Evolutionary conservation across 768 basidiomycete species (phyloP).

Genomic region (Mycena galopus): DNA sequence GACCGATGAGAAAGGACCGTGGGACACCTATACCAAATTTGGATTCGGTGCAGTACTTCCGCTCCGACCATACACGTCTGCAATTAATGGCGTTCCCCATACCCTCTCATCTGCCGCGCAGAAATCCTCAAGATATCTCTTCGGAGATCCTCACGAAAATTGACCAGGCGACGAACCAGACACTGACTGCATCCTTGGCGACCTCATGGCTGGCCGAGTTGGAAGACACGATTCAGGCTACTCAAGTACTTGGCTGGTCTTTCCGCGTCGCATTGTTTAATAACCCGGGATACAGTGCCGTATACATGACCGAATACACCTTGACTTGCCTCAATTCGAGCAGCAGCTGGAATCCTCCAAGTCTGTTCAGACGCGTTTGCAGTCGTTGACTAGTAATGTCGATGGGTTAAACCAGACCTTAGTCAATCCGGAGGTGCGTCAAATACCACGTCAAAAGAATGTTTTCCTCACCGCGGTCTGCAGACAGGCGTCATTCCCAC

Average conservation of each 20-base stretch:
- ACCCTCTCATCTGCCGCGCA: conserved; percentile 80
- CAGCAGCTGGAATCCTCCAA: conserved; percentile 71
- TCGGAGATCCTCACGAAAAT: conserved; percentile 80
- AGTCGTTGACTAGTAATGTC: conserved; percentile 65
- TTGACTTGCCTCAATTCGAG: conserved; percentile 73
- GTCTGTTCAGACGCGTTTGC: conserved; percentile 72
- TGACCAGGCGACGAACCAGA: conserved; percentile 69
- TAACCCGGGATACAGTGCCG: conserved; percentile 55
- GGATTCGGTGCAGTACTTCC: conserved; percentile 19
- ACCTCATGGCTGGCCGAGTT: conserved; percentile 81
- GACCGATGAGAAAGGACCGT: background rate
- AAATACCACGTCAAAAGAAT: background rate
- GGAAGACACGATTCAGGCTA: conserved; percentile 75
- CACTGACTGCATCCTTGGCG: conserved; percentile 71
- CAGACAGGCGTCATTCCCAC: conserved; percentile 80
- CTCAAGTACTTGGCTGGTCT: conserved; percentile 65
- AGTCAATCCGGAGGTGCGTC: conserved; percentile 70
- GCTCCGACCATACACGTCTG: conserved; percentile 26
- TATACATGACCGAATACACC: conserved; percentile 81
- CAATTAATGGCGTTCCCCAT: conserved; percentile 82
- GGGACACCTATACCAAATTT: background rate
- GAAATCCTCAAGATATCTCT: conserved; percentile 72
- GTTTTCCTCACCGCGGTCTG: conserved; percentile 26
- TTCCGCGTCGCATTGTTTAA: conserved; percentile 4
- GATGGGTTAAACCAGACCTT: conserved; percentile 63